A percentile compares a stretch with the other conserved stretches of the same genome.
Conservation (phyloP, 768 basidiomycete species). For the Lentinula edodes region DNA sequence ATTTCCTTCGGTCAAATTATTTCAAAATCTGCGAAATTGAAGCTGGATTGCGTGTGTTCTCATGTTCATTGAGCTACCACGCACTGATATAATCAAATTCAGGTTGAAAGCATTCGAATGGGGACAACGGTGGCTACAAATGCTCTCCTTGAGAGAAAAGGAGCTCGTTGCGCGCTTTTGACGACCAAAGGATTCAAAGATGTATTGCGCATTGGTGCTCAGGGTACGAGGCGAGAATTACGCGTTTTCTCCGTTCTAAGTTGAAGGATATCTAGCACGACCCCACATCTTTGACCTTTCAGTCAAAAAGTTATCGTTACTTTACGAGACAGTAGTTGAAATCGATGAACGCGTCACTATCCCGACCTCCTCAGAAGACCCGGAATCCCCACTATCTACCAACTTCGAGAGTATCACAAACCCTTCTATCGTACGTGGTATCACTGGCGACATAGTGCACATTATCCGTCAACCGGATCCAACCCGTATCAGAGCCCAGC, state of each 20-base stretch:
- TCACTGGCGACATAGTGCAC: conserved; percentile 34
- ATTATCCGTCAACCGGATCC: conserved; percentile 27
- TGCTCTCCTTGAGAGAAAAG: conserved; percentile 15
- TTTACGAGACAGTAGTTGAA: conserved; percentile 33
- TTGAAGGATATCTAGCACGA: conserved; percentile 19
- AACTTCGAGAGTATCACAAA: not conserved
- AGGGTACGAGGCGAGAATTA: conserved; percentile 16
- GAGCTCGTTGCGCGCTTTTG: conserved; percentile 8
- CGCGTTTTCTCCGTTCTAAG: conserved; percentile 32
- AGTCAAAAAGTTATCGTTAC: conserved; percentile 34
- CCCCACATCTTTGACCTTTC: conserved; percentile 72
- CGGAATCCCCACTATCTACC: conserved; percentile 24
- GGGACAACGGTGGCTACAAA: conserved; percentile 17
- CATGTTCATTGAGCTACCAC: not conserved
- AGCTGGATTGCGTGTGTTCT: not conserved
- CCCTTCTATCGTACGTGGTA: conserved; percentile 14
- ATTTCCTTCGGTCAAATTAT: not conserved
- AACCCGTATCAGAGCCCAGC: conserved; percentile 18
- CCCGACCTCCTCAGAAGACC: conserved; percentile 62
- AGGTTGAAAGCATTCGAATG: conserved; percentile 10
- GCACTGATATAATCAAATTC: not conserved
- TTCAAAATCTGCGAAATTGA: not conserved
- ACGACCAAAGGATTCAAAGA: conserved; percentile 19
- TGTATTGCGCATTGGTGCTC: conserved; percentile 31
- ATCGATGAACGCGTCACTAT: conserved; percentile 43